Conservation (phyloP, 345 rosid species). For the Brassica nigra region DNA sequence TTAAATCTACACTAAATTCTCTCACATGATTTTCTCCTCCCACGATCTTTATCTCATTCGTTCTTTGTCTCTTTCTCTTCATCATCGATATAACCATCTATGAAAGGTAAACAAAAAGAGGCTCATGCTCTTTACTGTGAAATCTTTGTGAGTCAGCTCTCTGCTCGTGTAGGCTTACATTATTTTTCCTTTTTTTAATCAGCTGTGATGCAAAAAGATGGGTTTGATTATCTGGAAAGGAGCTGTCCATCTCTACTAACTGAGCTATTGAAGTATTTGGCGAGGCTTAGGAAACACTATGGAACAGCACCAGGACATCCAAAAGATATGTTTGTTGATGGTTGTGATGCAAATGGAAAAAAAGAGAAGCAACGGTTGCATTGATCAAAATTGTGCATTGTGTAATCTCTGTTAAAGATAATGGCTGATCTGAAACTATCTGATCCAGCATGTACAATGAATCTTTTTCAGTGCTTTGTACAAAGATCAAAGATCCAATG, state of each 20-base stretch:
- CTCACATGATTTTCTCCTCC: no score
- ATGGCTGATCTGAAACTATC: slow-evolving; percentile 13
- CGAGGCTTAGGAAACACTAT: slow-evolving; percentile 51
- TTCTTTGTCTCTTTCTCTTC: no score
- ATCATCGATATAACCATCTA: no score
- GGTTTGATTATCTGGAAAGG: slow-evolving; percentile 59
- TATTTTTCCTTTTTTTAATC: slow-evolving; percentile 12
- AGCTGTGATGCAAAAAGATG: slow-evolving; percentile 84
- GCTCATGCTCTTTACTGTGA: background rate
- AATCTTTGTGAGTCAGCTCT: background rate
- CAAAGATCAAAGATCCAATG: slow-evolving; percentile 2
- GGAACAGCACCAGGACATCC: slow-evolving; percentile 49
- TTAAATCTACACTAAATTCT: no score
- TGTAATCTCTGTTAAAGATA: slow-evolving; percentile 27
- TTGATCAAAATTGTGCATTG: slow-evolving; percentile 30
- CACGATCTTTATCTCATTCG: no score
- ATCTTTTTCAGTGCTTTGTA: background rate
- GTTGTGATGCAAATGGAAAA: slow-evolving; percentile 56
- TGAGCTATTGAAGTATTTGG: slow-evolving; percentile 41
- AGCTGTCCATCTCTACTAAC: slow-evolving; percentile 62
- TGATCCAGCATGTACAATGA: slow-evolving; percentile 16
- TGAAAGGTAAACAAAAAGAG: slow-evolving; percentile 50
- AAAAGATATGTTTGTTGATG: slow-evolving; percentile 51
- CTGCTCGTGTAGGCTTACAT: background rate
- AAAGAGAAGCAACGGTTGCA: slow-evolving; percentile 73